Conservation (phyloP, 2,329 filamentous ascomycete genomes). For the Aspergillus sp. region DNA sequence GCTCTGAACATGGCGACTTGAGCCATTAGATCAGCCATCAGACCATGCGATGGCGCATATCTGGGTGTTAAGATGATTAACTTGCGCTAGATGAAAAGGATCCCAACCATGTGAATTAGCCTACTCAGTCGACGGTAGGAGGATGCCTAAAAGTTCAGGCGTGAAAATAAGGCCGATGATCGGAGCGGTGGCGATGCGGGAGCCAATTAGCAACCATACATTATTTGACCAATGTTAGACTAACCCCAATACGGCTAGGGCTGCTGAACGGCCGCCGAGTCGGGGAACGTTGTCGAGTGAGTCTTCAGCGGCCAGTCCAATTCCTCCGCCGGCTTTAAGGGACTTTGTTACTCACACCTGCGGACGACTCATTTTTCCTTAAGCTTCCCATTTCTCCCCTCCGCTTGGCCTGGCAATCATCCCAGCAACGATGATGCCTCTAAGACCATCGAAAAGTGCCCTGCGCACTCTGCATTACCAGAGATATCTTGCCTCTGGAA, state of each 20-base stretch:
- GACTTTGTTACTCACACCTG: slow-evolving; percentile 21
- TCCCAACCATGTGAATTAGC: slow-evolving; percentile 2
- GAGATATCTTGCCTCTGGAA: slow-evolving; percentile 38
- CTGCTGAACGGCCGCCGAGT: neutral
- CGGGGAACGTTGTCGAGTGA: slow-evolving; percentile 4
- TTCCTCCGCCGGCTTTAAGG: slow-evolving; percentile 26
- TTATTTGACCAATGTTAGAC: slow-evolving; percentile 24
- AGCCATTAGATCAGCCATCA: neutral
- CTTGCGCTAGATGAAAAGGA: neutral
- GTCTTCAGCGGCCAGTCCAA: slow-evolving; percentile 11
- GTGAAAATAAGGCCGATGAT: slow-evolving; percentile 25
- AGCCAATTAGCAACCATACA: slow-evolving; percentile 27
- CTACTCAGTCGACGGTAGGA: neutral
- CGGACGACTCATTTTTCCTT: slow-evolving; percentile 18
- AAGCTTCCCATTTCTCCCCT: slow-evolving; percentile 19
- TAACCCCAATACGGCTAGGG: slow-evolving; percentile 12
- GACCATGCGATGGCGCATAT: neutral
- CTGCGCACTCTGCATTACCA: slow-evolving; percentile 48
- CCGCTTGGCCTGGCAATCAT: slow-evolving; percentile 34
- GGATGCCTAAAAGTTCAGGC: neutral
- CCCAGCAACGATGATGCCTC: slow-evolving; percentile 49
- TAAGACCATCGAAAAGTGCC: slow-evolving; percentile 50
- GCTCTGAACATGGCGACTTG: neutral
- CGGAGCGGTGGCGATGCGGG: slow-evolving; percentile 23
- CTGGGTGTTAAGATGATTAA: neutral